phyloP scores from a whole-genome alignment of 768 basidiomycete genomes.

The Mycena belliarum region DNA sequence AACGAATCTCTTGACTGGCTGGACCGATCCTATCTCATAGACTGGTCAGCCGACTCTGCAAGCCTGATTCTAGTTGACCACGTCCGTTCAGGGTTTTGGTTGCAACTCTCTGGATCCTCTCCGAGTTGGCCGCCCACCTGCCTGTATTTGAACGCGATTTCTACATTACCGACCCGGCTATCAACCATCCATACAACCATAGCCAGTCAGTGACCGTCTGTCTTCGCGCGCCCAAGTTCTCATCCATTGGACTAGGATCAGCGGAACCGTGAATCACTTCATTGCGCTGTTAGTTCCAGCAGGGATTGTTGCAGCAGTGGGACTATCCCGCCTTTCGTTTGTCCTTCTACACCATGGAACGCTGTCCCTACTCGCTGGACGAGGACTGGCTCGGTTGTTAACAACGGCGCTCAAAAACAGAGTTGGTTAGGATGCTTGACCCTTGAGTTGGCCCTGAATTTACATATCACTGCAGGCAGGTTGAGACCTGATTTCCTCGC shows the following conservation, averaged over 20 bases:
- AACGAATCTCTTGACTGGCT: constrained; percentile 43
- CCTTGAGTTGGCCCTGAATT: not conserved
- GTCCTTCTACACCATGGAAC: constrained; percentile 59
- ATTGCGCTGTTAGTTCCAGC: constrained; percentile 51
- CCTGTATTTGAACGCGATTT: constrained; percentile 55
- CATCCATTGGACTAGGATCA: constrained; percentile 39
- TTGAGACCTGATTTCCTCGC: constrained; percentile 69
- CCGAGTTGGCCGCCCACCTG: constrained; percentile 36
- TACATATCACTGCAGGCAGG: constrained; percentile 38
- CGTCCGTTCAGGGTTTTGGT: constrained; percentile 35
- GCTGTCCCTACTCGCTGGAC: constrained; percentile 47
- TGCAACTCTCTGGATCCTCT: constrained; percentile 42
- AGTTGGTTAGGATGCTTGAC: constrained; percentile 44
- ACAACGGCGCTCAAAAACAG: constrained; percentile 43
- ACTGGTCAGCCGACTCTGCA: constrained; percentile 45
- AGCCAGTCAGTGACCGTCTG: constrained; percentile 44
- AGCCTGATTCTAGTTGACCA: not conserved
- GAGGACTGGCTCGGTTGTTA: constrained; percentile 30
- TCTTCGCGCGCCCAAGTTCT: not conserved
- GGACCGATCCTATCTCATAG: constrained; percentile 48
- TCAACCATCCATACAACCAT: constrained; percentile 49
- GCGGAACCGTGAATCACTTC: constrained; percentile 45
- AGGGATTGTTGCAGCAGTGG: constrained; percentile 36
- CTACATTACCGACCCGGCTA: constrained; percentile 48
- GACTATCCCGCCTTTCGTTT: constrained; percentile 44